phyloP scores from a whole-genome alignment of 75 land plant species.

The Selaginella moellendorffii region DNA sequence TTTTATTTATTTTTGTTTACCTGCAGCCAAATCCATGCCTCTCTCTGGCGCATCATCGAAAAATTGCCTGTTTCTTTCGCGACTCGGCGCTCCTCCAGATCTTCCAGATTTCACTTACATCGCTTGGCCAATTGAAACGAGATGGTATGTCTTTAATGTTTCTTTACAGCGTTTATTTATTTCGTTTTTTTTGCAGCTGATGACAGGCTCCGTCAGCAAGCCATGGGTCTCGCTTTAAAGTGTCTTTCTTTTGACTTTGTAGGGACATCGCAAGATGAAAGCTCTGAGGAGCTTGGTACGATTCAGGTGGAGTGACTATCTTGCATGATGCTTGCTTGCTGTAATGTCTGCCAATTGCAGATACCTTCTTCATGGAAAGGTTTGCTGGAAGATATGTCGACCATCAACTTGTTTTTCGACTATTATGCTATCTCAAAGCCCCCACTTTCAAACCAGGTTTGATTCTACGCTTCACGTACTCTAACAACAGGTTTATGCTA shows the following conservation, averaged over 20 bases:
- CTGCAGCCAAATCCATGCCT: slow-evolving; percentile 57
- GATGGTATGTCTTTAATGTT: slow-evolving; percentile 27
- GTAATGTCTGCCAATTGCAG: slow-evolving; percentile 26
- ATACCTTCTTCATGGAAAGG: slow-evolving; percentile 76
- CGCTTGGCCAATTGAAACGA: slow-evolving; percentile 56
- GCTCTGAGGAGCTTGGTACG: slow-evolving; percentile 91
- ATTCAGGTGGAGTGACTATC: slow-evolving; percentile 40
- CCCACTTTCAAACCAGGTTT: slow-evolving; percentile 79
- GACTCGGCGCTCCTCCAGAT: slow-evolving; percentile 63
- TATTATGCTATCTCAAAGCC: slow-evolving; percentile 60
- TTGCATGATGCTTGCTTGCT: neutral
- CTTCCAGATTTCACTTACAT: slow-evolving; percentile 79
- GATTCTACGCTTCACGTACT: no score
- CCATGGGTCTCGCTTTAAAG: slow-evolving; percentile 57
- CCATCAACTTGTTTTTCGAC: slow-evolving; percentile 83
- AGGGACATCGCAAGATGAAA: slow-evolving; percentile 87
- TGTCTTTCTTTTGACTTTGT: slow-evolving; percentile 90
- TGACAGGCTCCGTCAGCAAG: slow-evolving; percentile 40
- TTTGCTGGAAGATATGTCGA: slow-evolving; percentile 64
- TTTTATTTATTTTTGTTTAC: slow-evolving; percentile 3
- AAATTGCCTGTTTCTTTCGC: slow-evolving; percentile 64
- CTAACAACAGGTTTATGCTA: no score
- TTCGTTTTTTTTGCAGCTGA: slow-evolving; percentile 6
- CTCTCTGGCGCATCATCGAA: slow-evolving; percentile 72
- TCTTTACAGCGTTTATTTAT: neutral